These are phyloP conservation scores for Lactarius quietus DNA, from an alignment of 768 basidiomycete species.

Conservation along the genomic window DNA sequence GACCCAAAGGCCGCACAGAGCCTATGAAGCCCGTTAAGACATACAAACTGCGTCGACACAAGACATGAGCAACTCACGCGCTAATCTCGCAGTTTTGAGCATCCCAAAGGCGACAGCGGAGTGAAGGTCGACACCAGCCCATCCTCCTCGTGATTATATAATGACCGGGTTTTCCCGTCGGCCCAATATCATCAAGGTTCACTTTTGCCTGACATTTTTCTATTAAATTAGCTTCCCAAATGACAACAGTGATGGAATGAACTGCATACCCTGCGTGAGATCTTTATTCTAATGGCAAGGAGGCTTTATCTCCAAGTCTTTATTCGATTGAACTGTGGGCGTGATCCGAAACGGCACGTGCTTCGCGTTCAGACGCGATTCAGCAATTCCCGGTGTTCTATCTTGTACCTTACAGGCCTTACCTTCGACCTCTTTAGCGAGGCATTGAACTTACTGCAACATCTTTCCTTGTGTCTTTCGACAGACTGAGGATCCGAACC, in stretches of 20 bases:
- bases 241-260: too few species aligned
- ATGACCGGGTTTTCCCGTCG: background rate
- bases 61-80: slow-evolving; percentile 17
- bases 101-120: slow-evolving; percentile 18
- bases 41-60: background rate
- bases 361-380: slow-evolving; percentile 1
- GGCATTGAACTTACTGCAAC: background rate
- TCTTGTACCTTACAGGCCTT: background rate
- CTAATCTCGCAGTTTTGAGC: slow-evolving; percentile 20
- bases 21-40: background rate
- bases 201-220: background rate
- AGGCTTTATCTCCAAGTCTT: background rate
- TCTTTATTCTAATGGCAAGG: background rate
- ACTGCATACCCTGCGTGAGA: background rate
- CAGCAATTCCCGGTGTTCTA: background rate
- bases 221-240: background rate
- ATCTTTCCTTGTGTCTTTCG: background rate
- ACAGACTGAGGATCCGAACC: background rate
- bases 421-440: background rate
- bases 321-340: background rate
- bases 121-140: background rate
- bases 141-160: background rate
- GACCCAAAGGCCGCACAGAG: slow-evolving; percentile 21
- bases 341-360: background rate
- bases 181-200: background rate